Conservation (phyloP, 2,329 filamentous ascomycete genomes). For the Fusarium neocosmosporiellum region DNA sequence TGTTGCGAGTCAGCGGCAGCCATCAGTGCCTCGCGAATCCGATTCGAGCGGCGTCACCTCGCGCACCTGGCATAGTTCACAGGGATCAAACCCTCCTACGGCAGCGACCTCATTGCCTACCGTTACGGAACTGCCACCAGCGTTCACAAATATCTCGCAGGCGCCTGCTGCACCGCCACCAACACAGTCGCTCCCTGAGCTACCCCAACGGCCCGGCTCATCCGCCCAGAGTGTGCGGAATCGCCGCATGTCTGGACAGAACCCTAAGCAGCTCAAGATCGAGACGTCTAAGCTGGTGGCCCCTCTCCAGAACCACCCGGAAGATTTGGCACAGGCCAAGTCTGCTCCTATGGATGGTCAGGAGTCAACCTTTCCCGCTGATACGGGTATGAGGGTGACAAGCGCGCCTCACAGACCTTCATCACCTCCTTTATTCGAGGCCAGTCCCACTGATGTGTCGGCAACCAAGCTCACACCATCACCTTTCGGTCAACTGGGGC, state of each 20-base stretch:
- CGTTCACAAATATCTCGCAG: constrained; percentile 31
- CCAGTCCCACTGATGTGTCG: constrained; percentile 43
- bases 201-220: constrained; percentile 50
- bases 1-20: constrained; percentile 62
- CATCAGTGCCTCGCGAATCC: constrained; percentile 79
- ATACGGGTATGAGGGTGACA: constrained; percentile 12
- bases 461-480: constrained; percentile 41
- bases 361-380: constrained; percentile 14
- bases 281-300: constrained; percentile 69
- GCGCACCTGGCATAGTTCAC: constrained; percentile 84
- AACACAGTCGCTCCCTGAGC: constrained; percentile 57
- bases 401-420: constrained; percentile 35
- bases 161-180: constrained; percentile 59
- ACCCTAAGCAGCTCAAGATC: constrained; percentile 86
- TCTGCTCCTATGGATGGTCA: constrained; percentile 19
- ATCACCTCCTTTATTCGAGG: constrained; percentile 42
- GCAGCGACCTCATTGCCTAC: constrained; percentile 64
- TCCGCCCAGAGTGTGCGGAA: constrained; percentile 71
- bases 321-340: constrained; percentile 21
- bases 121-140: constrained; percentile 69
- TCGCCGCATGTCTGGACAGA: constrained; percentile 83
- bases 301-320: constrained; percentile 29
- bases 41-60: constrained; percentile 84
- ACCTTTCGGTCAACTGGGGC: constrained; percentile 48
- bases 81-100: constrained; percentile 72